These are phyloP conservation scores for Mycena kentingensis DNA, from an alignment of 768 basidiomycete species.

Conservation along the genomic window DNA sequence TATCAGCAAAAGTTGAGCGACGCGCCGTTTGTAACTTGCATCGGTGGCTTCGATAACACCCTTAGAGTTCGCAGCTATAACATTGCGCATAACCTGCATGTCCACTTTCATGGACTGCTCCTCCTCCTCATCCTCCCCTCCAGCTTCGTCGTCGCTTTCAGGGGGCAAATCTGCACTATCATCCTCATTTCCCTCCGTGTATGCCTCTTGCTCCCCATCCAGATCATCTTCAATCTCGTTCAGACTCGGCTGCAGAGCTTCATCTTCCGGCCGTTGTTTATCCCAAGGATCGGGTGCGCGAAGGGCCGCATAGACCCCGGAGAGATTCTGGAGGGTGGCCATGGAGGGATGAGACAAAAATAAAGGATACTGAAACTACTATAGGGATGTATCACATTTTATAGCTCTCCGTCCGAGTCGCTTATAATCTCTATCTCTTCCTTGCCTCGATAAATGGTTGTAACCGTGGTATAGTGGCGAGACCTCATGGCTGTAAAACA, in stretches of 20 bases:
- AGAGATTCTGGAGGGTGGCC: no score
- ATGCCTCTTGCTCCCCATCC: slow-evolving; percentile 26
- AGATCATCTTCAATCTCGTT: slow-evolving; percentile 27
- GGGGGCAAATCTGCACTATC: neutral
- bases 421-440: slow-evolving; percentile 8
- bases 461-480: slow-evolving; percentile 7
- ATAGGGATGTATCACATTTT: slow-evolving; percentile 6
- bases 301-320: no score
- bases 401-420: slow-evolving; percentile 6
- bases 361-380: slow-evolving; percentile 2
- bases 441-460: slow-evolving; percentile 1
- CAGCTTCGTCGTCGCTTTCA: slow-evolving; percentile 4
- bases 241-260: neutral
- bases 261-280: neutral
- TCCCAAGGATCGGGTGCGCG: no score
- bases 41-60: slow-evolving; percentile 34
- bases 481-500: neutral
- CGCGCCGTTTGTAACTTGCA: slow-evolving; percentile 31
- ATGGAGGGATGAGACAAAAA: slow-evolving; percentile 5
- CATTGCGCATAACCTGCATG: slow-evolving; percentile 11
- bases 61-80: slow-evolving; percentile 29
- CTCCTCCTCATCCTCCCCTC: slow-evolving; percentile 16
- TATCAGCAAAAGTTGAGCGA: neutral
- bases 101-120: neutral
- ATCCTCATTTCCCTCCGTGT: neutral